Base-by-base conservation (phyloP, 257 asterid genomes). In the Marsdenia floribunda region DNA sequence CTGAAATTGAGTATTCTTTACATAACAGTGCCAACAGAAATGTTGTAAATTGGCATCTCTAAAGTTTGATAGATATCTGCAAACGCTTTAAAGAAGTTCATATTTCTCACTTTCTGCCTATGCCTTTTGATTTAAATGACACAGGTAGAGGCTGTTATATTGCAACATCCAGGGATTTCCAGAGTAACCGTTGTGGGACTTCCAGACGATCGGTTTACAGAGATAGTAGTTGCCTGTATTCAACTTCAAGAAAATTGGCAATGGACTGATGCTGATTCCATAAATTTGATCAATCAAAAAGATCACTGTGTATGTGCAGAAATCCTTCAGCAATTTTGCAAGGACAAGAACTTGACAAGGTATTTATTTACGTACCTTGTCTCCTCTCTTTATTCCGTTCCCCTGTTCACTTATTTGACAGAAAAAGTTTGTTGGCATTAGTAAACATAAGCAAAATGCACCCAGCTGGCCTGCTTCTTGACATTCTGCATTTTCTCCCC, bases 71-170 rank as follows among this genome's bases (percentile, higher is more conserved):
- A 18, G 44, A 14, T 61, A 61, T 24, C 4, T n/a, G 19, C 0
- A 10, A 3, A 29, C 33, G 12, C 65, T 71, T 52, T 24, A 19
- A 52, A 18, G n/a, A 53, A 71, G 22, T 52, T 4, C 37, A 46
- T 11, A 12, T 66, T 38, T 10, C 50, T 58, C 4, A 57, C 35
- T 42, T 73, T 35, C 29, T 12, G 55, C 40, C 46, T 49, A 21
- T 22, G 53, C 5, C 54, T 66, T 58, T 12, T 75, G 33, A 52
- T 52, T 75, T 53, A 73, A 69, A 52, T 82, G 81, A 49, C 59
- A 63, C 80, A 91, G 98, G 96, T 92, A 14, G 99, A 94, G 82
- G 78, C 81, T 75, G 88, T 90, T 76, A 72, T 94, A 59, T 79
- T 78, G 50, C 90, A 88, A 75, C 97, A 94, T 84, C 92, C 88